phyloP scores from a whole-genome alignment of 257 asterid genomes.

The Orobanche coerulescens region DNA sequence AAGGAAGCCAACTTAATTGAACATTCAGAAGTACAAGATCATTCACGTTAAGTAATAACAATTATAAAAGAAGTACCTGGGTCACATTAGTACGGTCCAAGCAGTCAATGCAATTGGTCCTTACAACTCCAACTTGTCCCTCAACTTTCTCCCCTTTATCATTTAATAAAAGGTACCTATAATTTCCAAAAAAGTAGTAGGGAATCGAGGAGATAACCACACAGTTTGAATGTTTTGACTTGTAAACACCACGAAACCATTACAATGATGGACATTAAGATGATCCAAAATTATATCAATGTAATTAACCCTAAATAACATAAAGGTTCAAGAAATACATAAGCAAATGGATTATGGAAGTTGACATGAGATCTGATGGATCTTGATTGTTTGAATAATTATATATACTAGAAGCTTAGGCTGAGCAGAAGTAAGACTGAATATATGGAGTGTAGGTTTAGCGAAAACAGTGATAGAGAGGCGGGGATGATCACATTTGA shows the following conservation, averaged over 20 bases:
- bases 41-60: neutral
- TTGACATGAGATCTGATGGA: neutral
- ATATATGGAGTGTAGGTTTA: too few relatives aligned
- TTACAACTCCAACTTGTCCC: slow-evolving; percentile 73
- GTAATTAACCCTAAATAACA: neutral
- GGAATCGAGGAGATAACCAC: neutral
- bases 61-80: slow-evolving; percentile 40
- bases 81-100: slow-evolving; percentile 98
- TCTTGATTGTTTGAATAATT: neutral
- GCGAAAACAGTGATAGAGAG: too few relatives aligned
- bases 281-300: neutral
- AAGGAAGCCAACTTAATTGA: neutral
- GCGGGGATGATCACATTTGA: too few relatives aligned
- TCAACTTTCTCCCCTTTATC: slow-evolving; percentile 78
- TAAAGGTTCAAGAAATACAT: neutral
- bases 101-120: slow-evolving; percentile 92
- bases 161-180: slow-evolving; percentile 72
- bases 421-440: too few relatives aligned
- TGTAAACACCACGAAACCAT: neutral
- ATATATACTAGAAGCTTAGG: too few relatives aligned
- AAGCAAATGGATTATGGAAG: neutral
- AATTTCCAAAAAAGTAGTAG: slow-evolving; percentile 9
- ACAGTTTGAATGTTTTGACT: neutral
- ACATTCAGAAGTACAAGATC: neutral
- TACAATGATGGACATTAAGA: neutral